A percentile compares a stretch with the other conserved stretches of the same genome.
Conservation (phyloP, 371 early-diverging fungal species). For the Blastocladiella emersonii region DNA sequence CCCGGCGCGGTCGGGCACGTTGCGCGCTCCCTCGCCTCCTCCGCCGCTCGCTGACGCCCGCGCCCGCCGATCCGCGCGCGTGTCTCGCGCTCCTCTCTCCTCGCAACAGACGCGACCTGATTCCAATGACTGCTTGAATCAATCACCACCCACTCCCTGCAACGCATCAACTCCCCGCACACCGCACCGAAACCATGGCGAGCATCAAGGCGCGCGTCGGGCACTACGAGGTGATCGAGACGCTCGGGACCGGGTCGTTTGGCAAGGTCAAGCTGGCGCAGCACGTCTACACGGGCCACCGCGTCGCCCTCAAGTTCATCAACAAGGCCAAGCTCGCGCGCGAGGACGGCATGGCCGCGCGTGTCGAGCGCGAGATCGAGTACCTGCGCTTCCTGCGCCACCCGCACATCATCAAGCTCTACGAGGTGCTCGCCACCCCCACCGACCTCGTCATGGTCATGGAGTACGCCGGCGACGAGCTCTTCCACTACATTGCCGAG, state of each 20-base stretch:
- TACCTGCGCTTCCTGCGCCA: conserved; percentile 88
- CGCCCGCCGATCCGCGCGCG: no score
- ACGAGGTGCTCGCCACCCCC: conserved; percentile 89
- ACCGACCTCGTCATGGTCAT: conserved; percentile 96
- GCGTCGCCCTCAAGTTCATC: conserved; percentile 93
- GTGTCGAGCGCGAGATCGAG: conserved; percentile 94
- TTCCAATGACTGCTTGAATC: no score
- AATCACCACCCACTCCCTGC: no score
- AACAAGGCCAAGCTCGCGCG: conserved; percentile 76
- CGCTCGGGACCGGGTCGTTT: conserved; percentile 89
- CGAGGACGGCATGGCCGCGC: conserved; percentile 73
- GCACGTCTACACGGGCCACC: conserved; percentile 67
- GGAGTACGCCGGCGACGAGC: conserved; percentile 83
- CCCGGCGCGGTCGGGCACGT: no score
- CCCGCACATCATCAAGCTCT: conserved; percentile 96
- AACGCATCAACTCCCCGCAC: no score
- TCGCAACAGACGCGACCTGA: no score
- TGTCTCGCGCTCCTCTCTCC: no score
- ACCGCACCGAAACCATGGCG: no score
- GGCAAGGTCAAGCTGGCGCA: conserved; percentile 96
- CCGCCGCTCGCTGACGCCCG: no score
- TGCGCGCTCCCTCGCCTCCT: no score
- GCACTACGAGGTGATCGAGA: conserved; percentile 80
- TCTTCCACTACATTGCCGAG: conserved; percentile 94
- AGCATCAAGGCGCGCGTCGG: conserved; percentile 36